Base-by-base conservation (phyloP, 2,329 filamentous ascomycete genomes). In the Apiospora malaysiana region DNA sequence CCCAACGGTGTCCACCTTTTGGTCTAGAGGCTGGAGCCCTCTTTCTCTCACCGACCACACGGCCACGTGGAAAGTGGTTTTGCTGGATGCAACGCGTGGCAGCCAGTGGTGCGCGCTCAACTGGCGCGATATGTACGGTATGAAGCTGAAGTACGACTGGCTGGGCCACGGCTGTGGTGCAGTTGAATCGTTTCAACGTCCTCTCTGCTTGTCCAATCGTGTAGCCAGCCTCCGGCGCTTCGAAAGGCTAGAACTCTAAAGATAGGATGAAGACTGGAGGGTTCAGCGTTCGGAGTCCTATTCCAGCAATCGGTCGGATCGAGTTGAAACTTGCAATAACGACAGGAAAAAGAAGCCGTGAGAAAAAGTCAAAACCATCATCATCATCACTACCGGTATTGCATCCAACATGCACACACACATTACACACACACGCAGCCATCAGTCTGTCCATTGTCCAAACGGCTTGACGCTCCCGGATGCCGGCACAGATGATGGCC, bases 31-130 rank as follows among this genome's bases (percentile, higher is more conserved):
- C 14, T 25, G 23, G 14, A 16, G 49, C 7, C 7, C 47, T 27
- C 47, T 8, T 14, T 56, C 51, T 8, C 27, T 32, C 18, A 59
- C 27, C 51, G 51, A 32, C 42, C 42, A 5, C 42, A 45, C 42
- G 51, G 51, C 51, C 51, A 59, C 51, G 27, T 59, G 51, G 51
- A 59, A 59, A 32, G 27, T 51, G 51, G 51, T 27, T 59, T 59
- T 59, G 51, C 16, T 37, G 27, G 27, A 37, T 21, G 14, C 16
- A 37, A 59, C 27, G 51, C 51, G 27, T 59, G 51, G 32, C 18
- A 59, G 51, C 51, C 51, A 59, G 51, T 37, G 51, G 51, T 59
- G 32, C 16, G 27, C 51, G 16, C 51, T 18, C 27, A 27, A 32
- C 37, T 59, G 51, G 51, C 51, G 51, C 21, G 25, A 27, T 37